Percentiles rank a stretch among this genome's conserved stretches.
Evolutionary conservation across 2,329 filamentous ascomycete genomes (phyloP).

Genomic region (Exserohilum rostratum): DNA sequence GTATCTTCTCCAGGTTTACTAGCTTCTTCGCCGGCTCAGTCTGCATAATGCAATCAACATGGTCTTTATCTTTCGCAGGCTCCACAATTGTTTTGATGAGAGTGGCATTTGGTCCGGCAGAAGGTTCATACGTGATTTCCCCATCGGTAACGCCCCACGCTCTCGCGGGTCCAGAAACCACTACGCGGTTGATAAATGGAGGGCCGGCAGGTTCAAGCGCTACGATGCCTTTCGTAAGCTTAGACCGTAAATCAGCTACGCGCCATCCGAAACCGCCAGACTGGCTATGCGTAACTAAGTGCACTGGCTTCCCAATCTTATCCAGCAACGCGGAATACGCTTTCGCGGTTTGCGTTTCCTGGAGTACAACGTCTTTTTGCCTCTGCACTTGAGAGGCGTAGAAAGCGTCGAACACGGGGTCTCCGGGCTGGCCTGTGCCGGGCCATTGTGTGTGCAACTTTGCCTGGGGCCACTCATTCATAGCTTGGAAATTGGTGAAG

Average conservation of each 20-base stretch:
- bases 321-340: slow-evolving; percentile 54
- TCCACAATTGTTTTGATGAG: slow-evolving; percentile 29
- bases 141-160: slow-evolving; percentile 45
- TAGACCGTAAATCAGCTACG: slow-evolving; percentile 57
- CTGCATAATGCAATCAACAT: slow-evolving; percentile 50
- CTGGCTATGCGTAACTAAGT: slow-evolving; percentile 60
- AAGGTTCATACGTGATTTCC: slow-evolving; percentile 42
- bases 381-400: slow-evolving; percentile 53
- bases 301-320: slow-evolving; percentile 46
- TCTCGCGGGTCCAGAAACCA: slow-evolving; percentile 24
- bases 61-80: slow-evolving; percentile 29
- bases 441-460: slow-evolving; percentile 54
- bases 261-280: slow-evolving; percentile 56
- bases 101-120: slow-evolving; percentile 29
- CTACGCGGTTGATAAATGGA: slow-evolving; percentile 44
- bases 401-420: slow-evolving; percentile 58
- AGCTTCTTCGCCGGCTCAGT: slow-evolving; percentile 52
- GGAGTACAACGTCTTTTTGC: slow-evolving; percentile 33
- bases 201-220: slow-evolving; percentile 62
- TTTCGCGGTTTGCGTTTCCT: slow-evolving; percentile 43
- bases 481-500: slow-evolving; percentile 47
- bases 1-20: slow-evolving; percentile 56
- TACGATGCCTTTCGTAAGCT: slow-evolving; percentile 57
- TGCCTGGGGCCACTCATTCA: slow-evolving; percentile 51
- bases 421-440: slow-evolving; percentile 47